Evolutionary conservation across 805 yeast species (phyloP), one percentile per base, ranked within the genome.

Genomic region (Candida railenensis): DNA sequence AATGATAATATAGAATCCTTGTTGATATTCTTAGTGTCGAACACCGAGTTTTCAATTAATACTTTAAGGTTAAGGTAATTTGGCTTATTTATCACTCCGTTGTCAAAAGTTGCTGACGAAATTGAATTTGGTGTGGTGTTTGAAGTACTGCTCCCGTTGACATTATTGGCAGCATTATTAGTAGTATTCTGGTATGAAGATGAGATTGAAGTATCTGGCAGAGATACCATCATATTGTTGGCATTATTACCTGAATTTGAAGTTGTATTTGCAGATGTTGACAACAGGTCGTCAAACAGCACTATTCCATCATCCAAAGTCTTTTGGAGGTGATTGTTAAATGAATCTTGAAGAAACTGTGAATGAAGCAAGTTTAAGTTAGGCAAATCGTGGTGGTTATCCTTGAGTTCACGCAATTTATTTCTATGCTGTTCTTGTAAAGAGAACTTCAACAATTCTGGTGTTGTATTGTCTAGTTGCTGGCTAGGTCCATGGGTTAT

Each of bases 11-110:
- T 62, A 16, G 71, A 57, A 36, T 66, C 60, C 44, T 61, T 65
- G 44, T 62, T 59, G 30, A 71, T 57, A 40, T 65, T 66, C n/a
- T 63, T 54, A 4, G 66, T 58, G 50, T 71, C 76, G 47, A 72
- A 69, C 15, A 71, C 67, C 3, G 75, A 65, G 53, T 73, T 73
- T 53, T 74, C 79, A 42, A 74, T 74, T 45, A 74, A 62, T 2
- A 74, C 65, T 51, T 69, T 66, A 53, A 74, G 57, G 52, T 72
- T 70, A 34, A 72, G 57, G 56, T 69, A 69, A 46, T 63, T 63
- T 18, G 62, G 58, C 40, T 58, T 62, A 34, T 12, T 18, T 5
- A 25, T 25, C 5, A 33, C 36, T 14, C 16, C 16, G 30, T 37
- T 55, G 8, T 55, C 32, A 2, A 66, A 55, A 4, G 63, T 48